These are phyloP conservation scores for Chaetoscypha palmicola DNA, from an alignment of 2,329 filamentous ascomycete species.

Conservation along the genomic window DNA sequence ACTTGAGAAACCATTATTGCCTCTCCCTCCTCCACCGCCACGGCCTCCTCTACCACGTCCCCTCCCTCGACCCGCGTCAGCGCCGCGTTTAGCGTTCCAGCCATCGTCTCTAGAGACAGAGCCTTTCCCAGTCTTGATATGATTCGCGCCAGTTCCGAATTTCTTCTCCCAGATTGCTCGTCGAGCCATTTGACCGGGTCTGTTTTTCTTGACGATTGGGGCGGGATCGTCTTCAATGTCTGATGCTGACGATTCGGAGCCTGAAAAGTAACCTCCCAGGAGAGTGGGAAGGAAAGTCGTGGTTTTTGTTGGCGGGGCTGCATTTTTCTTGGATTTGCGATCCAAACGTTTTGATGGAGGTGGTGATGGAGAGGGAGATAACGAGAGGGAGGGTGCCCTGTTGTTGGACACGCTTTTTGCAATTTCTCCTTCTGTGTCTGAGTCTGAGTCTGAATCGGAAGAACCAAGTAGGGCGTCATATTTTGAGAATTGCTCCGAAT, in stretches of 20 bases:
- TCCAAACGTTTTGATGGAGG: constrained; percentile 13
- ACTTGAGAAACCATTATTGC: constrained; percentile 4
- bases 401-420: no score
- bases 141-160: constrained; percentile 57
- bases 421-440: constrained; percentile 22
- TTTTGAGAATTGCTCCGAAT: constrained; percentile 24
- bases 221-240: constrained; percentile 57
- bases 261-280: constrained; percentile 74
- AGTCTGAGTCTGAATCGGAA: constrained; percentile 28
- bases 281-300: constrained; percentile 68
- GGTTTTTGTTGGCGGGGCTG: constrained; percentile 10
- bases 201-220: constrained; percentile 58
- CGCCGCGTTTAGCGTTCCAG: constrained; percentile 54
- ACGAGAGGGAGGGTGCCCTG: constrained; percentile 14
- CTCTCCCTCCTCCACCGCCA: constrained; percentile 11
- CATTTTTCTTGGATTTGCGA: constrained; percentile 14
- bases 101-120: constrained; percentile 36
- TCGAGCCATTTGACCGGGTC: constrained; percentile 68
- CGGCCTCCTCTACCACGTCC: constrained; percentile 5
- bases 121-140: constrained; percentile 26
- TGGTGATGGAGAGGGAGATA: constrained; percentile 19
- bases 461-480: constrained; percentile 28
- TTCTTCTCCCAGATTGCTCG: constrained; percentile 78
- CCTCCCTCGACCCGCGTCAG: constrained; percentile 26
- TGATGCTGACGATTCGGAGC: constrained; percentile 58